These are phyloP conservation scores for Verticillium tricorpus DNA, from an alignment of 2,329 filamentous ascomycete genomes.

Conservation along the genomic window DNA sequence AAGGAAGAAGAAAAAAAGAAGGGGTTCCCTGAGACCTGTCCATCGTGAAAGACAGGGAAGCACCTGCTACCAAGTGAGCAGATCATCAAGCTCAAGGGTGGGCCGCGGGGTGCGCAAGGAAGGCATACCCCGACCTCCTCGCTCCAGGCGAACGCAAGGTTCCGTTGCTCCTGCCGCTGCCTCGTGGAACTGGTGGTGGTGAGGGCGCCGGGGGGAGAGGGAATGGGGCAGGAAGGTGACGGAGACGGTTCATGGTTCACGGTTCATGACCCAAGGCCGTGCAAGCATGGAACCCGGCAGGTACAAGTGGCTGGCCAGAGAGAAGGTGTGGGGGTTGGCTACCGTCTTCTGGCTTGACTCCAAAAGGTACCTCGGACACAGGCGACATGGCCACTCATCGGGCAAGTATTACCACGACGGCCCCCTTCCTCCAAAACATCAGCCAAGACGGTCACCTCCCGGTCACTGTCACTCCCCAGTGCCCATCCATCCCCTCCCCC, in stretches of 20 bases:
- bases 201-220: neutral
- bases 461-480: neutral
- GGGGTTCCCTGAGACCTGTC: neutral
- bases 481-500: neutral
- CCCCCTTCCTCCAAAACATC: neutral
- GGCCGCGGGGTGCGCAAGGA: neutral
- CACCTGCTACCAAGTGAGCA: neutral
- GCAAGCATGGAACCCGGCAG: neutral
- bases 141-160: neutral
- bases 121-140: neutral
- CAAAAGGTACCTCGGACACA: neutral
- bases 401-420: neutral
- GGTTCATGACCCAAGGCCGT: neutral
- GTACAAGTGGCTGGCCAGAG: neutral
- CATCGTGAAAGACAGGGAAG: neutral
- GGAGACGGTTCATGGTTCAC: neutral
- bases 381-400: neutral
- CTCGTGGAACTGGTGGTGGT: neutral
- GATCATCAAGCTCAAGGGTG: neutral
- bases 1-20: neutral
- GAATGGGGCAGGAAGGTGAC: neutral
- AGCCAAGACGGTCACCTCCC: neutral
- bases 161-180: neutral
- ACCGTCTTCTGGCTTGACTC: neutral
- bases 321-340: neutral